A percentile compares a stretch with the other conserved stretches of the same genome.
phyloP scores from a whole-genome alignment of 2,329 filamentous ascomycete species.

The Verticillium nonalfalfae region DNA sequence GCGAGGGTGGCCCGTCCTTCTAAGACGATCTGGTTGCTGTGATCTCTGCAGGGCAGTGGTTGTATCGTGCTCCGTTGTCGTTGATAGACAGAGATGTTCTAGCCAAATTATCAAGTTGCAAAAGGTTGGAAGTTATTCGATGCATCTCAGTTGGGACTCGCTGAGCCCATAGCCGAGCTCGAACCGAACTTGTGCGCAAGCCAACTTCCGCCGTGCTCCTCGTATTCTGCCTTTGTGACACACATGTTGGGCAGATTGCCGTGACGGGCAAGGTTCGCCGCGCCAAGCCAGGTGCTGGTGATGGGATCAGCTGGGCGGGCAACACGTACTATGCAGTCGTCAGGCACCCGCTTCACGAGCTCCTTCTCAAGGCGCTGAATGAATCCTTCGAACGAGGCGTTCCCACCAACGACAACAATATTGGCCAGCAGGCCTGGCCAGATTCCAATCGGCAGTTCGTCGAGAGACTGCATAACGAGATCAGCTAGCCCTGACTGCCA shows the following conservation, averaged over 20 bases:
- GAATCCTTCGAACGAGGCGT: slow-evolving; percentile 73
- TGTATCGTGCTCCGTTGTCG: no score
- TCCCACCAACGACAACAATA: slow-evolving; percentile 83
- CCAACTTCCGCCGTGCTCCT: slow-evolving; percentile 76
- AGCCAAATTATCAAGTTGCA: not conserved
- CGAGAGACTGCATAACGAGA: slow-evolving; percentile 73
- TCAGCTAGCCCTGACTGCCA: slow-evolving; percentile 77
- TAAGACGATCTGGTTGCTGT: not conserved
- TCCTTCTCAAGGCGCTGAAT: slow-evolving; percentile 72
- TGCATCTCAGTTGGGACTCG: not conserved
- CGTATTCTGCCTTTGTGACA: slow-evolving; percentile 86
- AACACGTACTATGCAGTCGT: slow-evolving; percentile 73
- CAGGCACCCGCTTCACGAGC: slow-evolving; percentile 63
- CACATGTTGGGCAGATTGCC: slow-evolving; percentile 59
- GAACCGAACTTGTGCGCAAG: slow-evolving; percentile 62
- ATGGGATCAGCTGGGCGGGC: slow-evolving; percentile 66
- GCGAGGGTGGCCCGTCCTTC: slow-evolving; percentile 1
- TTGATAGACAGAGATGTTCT: not conserved
- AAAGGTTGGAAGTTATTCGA: not conserved
- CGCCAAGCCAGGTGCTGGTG: slow-evolving; percentile 78
- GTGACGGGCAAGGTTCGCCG: slow-evolving; percentile 68
- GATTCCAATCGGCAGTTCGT: slow-evolving; percentile 69
- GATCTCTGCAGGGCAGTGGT: no score
- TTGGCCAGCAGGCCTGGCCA: slow-evolving; percentile 83
- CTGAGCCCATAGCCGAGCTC: slow-evolving; percentile 18